Evolutionary conservation across 2,329 filamentous ascomycete species (phyloP).

Genomic region (Amylocarpus encephaloides): DNA sequence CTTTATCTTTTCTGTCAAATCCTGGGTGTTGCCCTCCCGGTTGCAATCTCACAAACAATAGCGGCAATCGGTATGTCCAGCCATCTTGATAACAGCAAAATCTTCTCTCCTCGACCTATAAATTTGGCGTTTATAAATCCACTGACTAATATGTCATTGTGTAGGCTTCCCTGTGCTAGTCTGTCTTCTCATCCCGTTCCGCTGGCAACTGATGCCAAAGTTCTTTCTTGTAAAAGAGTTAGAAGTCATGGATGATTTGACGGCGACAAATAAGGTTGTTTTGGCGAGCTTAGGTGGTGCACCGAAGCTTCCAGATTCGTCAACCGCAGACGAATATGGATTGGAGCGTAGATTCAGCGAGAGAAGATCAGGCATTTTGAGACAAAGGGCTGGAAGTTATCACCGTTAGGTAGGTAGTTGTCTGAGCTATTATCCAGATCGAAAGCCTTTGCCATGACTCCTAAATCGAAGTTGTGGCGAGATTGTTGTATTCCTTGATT

Average conservation of each 20-base stretch:
- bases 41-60: constrained; percentile 5
- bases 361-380: neutral
- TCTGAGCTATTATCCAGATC: no score
- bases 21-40: neutral
- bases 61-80: constrained; percentile 4
- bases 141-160: neutral
- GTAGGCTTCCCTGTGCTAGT: constrained; percentile 3
- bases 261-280: constrained; percentile 3
- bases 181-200: constrained; percentile 3
- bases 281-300: constrained; percentile 4
- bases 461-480: no score
- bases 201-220: constrained; percentile 3
- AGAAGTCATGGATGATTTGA: constrained; percentile 8
- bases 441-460: no score
- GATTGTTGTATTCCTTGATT: no score
- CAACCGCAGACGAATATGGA: neutral
- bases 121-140: no score
- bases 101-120: no score
- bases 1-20: constrained; percentile 4
- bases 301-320: neutral
- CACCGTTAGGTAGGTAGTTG: no score
- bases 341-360: neutral
- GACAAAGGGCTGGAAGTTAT: neutral
- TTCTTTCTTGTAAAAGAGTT: constrained; percentile 5
- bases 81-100: no score